Conservation (phyloP, 768 basidiomycete species). For the Cystoderma amianthinum region DNA sequence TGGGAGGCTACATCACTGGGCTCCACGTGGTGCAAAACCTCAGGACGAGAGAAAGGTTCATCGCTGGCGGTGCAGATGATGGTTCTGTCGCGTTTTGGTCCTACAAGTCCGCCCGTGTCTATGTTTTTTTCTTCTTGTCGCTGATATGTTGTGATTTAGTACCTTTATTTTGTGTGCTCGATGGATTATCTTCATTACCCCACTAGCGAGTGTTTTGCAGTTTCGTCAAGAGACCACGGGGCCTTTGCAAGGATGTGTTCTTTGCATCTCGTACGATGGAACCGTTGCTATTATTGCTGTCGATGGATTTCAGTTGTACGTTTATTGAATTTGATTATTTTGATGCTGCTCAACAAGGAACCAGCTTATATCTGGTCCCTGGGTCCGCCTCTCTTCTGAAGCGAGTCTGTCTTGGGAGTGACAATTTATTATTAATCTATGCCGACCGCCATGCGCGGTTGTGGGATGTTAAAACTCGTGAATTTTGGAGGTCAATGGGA, state of each 20-base stretch:
- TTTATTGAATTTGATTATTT: conserved; percentile 4
- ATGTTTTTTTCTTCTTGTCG: background rate
- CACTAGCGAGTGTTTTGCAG: conserved; percentile 52
- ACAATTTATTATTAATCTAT: conserved; percentile 74
- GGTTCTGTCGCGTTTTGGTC: conserved; percentile 76
- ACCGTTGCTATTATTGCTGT: conserved; percentile 76
- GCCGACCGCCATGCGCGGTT: conserved; percentile 69
- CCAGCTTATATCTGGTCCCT: conserved; percentile 81
- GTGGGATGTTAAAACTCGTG: conserved; percentile 80
- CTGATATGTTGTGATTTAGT: conserved; percentile 23
- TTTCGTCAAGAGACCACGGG: conserved; percentile 46
- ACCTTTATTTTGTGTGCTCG: conserved; percentile 58
- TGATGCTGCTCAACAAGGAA: too few species aligned
- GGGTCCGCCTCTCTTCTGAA: conserved; percentile 66
- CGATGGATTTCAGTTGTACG: conserved; percentile 71
- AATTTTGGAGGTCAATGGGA: conserved; percentile 81
- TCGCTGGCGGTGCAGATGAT: conserved; percentile 74
- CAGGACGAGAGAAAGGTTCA: conserved; percentile 50
- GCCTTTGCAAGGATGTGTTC: conserved; percentile 55
- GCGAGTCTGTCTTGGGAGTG: conserved; percentile 55
- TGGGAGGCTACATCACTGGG: conserved; percentile 40
- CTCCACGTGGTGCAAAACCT: conserved; percentile 53
- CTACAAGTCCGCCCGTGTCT: conserved; percentile 36
- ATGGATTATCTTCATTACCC: conserved; percentile 69
- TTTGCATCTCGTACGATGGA: conserved; percentile 74